These are phyloP conservation scores for Trichoderma orchidacearum DNA, from an alignment of 495 filamentous ascomycete genomes.

Conservation along the genomic window DNA sequence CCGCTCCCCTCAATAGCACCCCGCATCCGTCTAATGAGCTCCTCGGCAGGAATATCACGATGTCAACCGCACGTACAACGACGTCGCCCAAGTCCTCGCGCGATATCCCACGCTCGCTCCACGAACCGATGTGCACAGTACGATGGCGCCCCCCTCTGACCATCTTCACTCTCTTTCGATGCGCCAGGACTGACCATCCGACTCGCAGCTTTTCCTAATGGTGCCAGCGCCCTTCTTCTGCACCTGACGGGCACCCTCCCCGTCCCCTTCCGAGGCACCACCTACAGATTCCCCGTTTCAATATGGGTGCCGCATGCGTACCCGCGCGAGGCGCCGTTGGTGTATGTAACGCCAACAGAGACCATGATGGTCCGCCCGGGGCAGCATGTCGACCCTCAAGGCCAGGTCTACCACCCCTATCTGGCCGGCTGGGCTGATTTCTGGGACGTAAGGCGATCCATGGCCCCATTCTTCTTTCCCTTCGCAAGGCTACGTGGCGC, in stretches of 20 bases:
- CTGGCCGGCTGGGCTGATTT: slow-evolving; percentile 75
- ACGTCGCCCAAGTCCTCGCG: slow-evolving; percentile 70
- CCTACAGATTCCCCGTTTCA: slow-evolving; percentile 82
- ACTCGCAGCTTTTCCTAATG: slow-evolving; percentile 72
- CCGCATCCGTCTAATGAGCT: background rate
- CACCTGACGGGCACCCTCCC: slow-evolving; percentile 79
- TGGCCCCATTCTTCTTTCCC: background rate
- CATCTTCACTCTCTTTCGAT: background rate
- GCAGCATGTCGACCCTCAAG: slow-evolving; percentile 91
- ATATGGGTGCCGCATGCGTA: slow-evolving; percentile 96
- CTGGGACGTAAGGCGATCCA: slow-evolving; percentile 64
- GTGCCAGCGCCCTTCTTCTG: slow-evolving; percentile 73
- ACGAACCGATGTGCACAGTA: slow-evolving; percentile 95
- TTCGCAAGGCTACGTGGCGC: no score
- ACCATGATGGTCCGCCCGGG: slow-evolving; percentile 84
- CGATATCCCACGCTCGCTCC: slow-evolving; percentile 75
- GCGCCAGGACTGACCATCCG: slow-evolving; percentile 2
- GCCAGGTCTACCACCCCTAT: slow-evolving; percentile 91
- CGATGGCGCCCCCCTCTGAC: slow-evolving; percentile 7
- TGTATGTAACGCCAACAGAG: slow-evolving; percentile 76
- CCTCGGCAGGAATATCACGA: slow-evolving; percentile 75
- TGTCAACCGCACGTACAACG: slow-evolving; percentile 81
- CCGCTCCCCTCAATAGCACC: background rate
- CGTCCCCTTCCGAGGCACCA: slow-evolving; percentile 72
- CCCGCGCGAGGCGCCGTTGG: slow-evolving; percentile 69